Percentiles rank a stretch among this genome's conserved stretches.
phyloP scores from a whole-genome alignment of 2,329 filamentous ascomycete genomes.

The Microdochium bolleyi region DNA sequence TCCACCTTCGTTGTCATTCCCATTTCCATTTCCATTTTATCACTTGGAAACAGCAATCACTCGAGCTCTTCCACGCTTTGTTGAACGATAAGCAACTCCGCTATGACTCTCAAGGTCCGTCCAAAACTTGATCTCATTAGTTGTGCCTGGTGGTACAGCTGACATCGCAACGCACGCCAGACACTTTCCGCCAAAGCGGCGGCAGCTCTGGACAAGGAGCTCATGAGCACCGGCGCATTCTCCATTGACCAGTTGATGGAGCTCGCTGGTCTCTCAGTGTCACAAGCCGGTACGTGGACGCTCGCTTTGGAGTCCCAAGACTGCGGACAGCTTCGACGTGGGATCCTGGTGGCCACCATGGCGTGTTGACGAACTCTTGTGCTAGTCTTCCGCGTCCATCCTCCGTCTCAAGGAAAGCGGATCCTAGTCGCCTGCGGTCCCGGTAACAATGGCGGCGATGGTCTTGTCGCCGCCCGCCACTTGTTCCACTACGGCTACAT shows the following conservation, averaged over 20 bases:
- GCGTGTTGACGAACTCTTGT: background rate
- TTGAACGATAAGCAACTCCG: background rate
- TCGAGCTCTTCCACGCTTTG: no score
- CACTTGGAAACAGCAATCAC: no score
- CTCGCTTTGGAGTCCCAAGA: slow-evolving; percentile 3
- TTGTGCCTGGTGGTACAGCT: no score
- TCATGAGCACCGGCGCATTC: slow-evolving; percentile 84
- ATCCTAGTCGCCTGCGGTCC: slow-evolving; percentile 90
- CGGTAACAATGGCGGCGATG: slow-evolving; percentile 77
- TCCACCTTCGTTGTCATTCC: no score
- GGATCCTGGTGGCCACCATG: background rate
- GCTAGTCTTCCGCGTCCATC: slow-evolving; percentile 79
- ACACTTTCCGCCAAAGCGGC: slow-evolving; percentile 84
- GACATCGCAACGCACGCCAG: slow-evolving; percentile 31
- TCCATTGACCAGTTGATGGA: slow-evolving; percentile 98
- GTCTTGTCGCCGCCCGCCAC: slow-evolving; percentile 88
- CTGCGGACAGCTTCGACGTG: no score
- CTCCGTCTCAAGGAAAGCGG: slow-evolving; percentile 59
- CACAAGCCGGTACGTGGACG: slow-evolving; percentile 63
- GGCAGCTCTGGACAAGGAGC: slow-evolving; percentile 80
- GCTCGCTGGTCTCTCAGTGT: slow-evolving; percentile 84
- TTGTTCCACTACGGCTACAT: slow-evolving; percentile 86
- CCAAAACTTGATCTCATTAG: no score
- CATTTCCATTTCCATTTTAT: no score
- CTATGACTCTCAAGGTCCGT: background rate